Evolutionary conservation across 495 filamentous ascomycete genomes (phyloP), one percentile per base, ranked within the genome.

Genomic region (Penicillium nucicola): DNA sequence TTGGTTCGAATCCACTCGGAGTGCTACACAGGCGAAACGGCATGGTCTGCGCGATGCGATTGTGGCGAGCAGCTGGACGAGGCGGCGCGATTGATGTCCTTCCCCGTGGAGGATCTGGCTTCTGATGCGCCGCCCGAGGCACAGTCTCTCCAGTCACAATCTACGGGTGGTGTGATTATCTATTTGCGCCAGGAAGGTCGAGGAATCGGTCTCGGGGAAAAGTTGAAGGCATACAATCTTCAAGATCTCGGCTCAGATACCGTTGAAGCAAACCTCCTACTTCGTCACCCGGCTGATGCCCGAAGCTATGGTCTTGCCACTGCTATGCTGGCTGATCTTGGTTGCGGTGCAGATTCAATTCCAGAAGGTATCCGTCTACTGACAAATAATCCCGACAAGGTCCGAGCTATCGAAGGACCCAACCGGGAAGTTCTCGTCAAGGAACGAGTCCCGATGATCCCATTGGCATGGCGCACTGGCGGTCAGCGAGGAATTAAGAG

Each of bases 301-400:
- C 75, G 93, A 28, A 92, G 87, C 54, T 98, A 98, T 66, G 93
- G 95, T 1, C 69, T 98, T 39, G 93, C 93, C 9, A 98, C 95
- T 4, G 90, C 92, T 4, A 97, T 98, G 77, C 74, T 98, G 33
- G 71, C 85, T 47, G 93, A 98, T 75, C 75, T 98, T 25, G 90
- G 88, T 0, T 62, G 85, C 32, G 82, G 82, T 9, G 80, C 72
- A 2, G 79, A 85, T 45, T 36, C 64, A 10, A 71, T 71, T 32
- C 78, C 85, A 35, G 68, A 75, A 17, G 90, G 93, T 11, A 84
- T 97, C 41, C 74, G 88, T 47, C 67, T 98, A 30, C 72, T 98
- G 51, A 98, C 93, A n/a, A 98, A 98, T 67, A 98, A 98, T 61
- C 93, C 93, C 1, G 93, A 98, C 56, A 98, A 98, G 75, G 85